These are phyloP conservation scores for Paxillus involutus DNA, from an alignment of 768 basidiomycete genomes.

Conservation along the genomic window DNA sequence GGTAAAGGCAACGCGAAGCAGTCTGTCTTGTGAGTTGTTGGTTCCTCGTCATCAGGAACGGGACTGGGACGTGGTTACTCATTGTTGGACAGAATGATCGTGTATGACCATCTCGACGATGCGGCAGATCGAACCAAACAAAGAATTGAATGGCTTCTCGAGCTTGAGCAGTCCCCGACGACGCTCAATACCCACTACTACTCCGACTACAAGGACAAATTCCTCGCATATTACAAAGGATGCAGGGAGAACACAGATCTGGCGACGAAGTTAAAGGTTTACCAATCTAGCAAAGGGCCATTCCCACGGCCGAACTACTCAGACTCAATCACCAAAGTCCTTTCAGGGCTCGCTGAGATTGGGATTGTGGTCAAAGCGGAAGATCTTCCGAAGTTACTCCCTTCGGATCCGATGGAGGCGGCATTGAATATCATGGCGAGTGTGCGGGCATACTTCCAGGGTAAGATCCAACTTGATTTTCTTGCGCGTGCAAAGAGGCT, in stretches of 20 bases:
- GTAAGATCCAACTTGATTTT: slow-evolving; percentile 31
- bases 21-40: slow-evolving; percentile 38
- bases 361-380: slow-evolving; percentile 35
- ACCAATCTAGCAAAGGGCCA: too few species aligned
- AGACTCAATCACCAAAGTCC: slow-evolving; percentile 34
- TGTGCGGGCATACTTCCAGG: too few species aligned
- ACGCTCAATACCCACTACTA: slow-evolving; percentile 56
- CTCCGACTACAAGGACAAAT: slow-evolving; percentile 48
- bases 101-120: slow-evolving; percentile 50
- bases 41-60: too few species aligned
- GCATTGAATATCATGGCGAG: slow-evolving; percentile 68
- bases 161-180: slow-evolving; percentile 48
- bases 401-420: slow-evolving; percentile 51
- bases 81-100: slow-evolving; percentile 39
- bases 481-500: not conserved
- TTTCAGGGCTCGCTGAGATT: slow-evolving; percentile 10
- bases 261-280: slow-evolving; percentile 1
- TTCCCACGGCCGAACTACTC: too few species aligned
- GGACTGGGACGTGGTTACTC: not conserved
- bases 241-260: slow-evolving; percentile 11
- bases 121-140: slow-evolving; percentile 39
- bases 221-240: slow-evolving; percentile 48
- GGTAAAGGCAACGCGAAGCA: slow-evolving; percentile 51
- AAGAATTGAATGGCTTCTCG: slow-evolving; percentile 49
- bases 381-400: slow-evolving; percentile 51